Evolutionary conservation across 2,329 filamentous ascomycete genomes (phyloP).

Genomic region (Zymoseptoria passerinii): DNA sequence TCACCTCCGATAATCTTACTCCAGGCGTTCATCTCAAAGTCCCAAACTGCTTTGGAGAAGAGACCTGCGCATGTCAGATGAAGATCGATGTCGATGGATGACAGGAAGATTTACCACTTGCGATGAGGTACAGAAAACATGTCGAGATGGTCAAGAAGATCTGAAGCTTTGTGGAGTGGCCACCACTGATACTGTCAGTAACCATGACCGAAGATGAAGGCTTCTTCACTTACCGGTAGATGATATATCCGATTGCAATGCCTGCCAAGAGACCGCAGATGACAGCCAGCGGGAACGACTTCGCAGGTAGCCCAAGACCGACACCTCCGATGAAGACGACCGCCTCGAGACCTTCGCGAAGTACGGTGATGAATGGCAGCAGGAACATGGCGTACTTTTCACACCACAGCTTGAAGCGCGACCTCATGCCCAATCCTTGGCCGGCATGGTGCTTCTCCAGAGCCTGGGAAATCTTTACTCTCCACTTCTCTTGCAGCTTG

Average conservation of each 20-base stretch:
- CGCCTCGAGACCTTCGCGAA: slow-evolving; percentile 77
- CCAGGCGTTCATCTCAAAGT: slow-evolving; percentile 62
- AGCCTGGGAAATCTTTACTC: slow-evolving; percentile 66
- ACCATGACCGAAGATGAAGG: background rate
- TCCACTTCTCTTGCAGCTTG: slow-evolving; percentile 82
- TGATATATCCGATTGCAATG: slow-evolving; percentile 56
- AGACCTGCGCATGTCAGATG: slow-evolving; percentile 35
- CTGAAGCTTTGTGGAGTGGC: slow-evolving; percentile 59
- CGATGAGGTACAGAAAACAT: slow-evolving; percentile 75
- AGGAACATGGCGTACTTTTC: slow-evolving; percentile 83
- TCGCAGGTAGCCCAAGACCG: slow-evolving; percentile 64
- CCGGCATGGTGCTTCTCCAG: slow-evolving; percentile 48
- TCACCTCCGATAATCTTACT: slow-evolving; percentile 56
- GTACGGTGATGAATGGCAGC: slow-evolving; percentile 78
- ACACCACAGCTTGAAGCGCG: slow-evolving; percentile 52
- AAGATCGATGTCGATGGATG: background rate
- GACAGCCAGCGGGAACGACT: slow-evolving; percentile 68
- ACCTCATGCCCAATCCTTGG: slow-evolving; percentile 31
- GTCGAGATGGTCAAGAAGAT: slow-evolving; percentile 75
- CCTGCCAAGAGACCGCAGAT: slow-evolving; percentile 64
- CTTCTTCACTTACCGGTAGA: slow-evolving; percentile 60
- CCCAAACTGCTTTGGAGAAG: slow-evolving; percentile 70
- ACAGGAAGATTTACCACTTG: slow-evolving; percentile 47
- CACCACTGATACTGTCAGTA: slow-evolving; percentile 39
- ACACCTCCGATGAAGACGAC: slow-evolving; percentile 83